Percentiles rank a stretch among this genome's conserved stretches.
These are phyloP conservation scores for Cruciata laevipes DNA, from an alignment of 257 asterid species.

Conservation along the genomic window DNA sequence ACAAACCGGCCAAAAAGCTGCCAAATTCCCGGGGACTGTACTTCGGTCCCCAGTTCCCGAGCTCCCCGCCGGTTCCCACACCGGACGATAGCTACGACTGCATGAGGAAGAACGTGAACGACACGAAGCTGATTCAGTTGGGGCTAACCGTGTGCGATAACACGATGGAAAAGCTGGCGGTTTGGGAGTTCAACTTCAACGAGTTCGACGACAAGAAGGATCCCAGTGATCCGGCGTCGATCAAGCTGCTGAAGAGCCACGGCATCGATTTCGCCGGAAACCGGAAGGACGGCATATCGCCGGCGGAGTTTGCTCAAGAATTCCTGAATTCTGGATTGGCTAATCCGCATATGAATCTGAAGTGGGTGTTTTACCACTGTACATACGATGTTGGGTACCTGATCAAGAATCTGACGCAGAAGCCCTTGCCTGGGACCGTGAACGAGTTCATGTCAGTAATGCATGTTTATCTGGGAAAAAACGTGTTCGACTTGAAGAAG, in stretches of 20 bases:
- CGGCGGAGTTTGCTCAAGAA: background rate
- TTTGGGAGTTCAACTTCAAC: slow-evolving; percentile 32
- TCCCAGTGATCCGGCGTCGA: slow-evolving; percentile 17
- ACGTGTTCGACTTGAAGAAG: slow-evolving; percentile 24
- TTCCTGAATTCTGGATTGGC: background rate
- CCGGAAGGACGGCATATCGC: slow-evolving; percentile 5
- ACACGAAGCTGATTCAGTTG: slow-evolving; percentile 23
- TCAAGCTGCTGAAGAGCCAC: slow-evolving; percentile 8
- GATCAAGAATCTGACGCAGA: background rate
- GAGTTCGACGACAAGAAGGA: slow-evolving; percentile 24
- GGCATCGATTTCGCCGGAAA: slow-evolving; percentile 19
- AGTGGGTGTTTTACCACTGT: slow-evolving; percentile 34
- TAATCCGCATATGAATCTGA: background rate
- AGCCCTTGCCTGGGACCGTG: slow-evolving; percentile 9
- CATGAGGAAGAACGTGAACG: background rate
- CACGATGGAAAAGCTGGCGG: background rate
- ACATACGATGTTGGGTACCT: slow-evolving; percentile 21
- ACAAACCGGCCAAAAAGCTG: too few relatives aligned
- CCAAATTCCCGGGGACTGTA: too few relatives aligned
- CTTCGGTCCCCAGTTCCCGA: too few relatives aligned
- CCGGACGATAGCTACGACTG: background rate
- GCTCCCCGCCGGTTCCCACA: too few relatives aligned
- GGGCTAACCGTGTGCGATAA: slow-evolving; percentile 33
- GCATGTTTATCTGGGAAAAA: slow-evolving; percentile 9
- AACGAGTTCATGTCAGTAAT: background rate